Evolutionary conservation across 306 rosid species (phyloP).

Genomic region (Cucurbita pepo): DNA sequence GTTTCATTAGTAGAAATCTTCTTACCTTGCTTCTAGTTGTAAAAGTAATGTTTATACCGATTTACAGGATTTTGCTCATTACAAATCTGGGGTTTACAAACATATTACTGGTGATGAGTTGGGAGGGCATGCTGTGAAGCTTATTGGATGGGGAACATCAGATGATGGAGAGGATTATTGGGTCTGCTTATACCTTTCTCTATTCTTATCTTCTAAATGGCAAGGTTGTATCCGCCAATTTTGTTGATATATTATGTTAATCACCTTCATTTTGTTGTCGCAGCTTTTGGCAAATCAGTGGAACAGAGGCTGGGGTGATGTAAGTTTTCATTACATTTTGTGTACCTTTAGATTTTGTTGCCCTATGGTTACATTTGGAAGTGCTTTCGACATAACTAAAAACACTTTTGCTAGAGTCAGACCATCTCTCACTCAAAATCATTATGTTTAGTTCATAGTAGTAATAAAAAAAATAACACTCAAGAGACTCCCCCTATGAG

Average conservation of each 20-base stretch:
- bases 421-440: neutral
- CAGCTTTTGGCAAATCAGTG: constrained; percentile 98
- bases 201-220: neutral
- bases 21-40: neutral
- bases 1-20: too few species aligned
- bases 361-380: neutral
- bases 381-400: neutral
- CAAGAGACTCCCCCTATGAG: neutral
- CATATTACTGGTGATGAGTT: constrained; percentile 48
- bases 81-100: constrained; percentile 93
- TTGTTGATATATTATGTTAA: constrained; percentile 13
- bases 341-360: constrained; percentile 3
- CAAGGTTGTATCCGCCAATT: neutral
- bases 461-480: neutral
- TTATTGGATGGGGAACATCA: constrained; percentile 92
- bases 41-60: neutral
- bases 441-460: neutral
- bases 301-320: constrained; percentile 95
- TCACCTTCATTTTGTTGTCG: constrained; percentile 4
- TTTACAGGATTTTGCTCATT: constrained; percentile 90
- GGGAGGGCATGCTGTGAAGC: constrained; percentile 96
- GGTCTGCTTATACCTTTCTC: constrained; percentile 33
- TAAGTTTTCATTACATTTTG: constrained; percentile 24
- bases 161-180: constrained; percentile 78
- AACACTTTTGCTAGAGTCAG: neutral